Evolutionary conservation across 83 land plant species (phyloP).

Genomic region (Thuja plicata): DNA sequence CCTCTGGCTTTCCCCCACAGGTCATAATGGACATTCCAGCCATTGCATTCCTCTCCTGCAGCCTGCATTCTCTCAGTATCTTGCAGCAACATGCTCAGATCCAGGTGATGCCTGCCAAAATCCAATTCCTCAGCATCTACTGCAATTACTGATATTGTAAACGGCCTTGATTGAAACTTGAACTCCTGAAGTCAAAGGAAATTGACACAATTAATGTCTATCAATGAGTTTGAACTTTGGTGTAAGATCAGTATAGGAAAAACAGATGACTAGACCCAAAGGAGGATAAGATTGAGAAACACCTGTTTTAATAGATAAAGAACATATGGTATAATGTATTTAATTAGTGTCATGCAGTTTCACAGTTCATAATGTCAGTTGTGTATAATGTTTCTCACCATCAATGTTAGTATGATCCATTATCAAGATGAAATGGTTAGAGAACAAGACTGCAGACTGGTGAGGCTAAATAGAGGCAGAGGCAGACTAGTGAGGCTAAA

Average conservation of each 20-base stretch:
- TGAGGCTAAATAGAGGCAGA: too few species aligned
- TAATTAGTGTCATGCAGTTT: too few species aligned
- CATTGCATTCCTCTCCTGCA: constrained; percentile 38
- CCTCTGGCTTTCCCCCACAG: constrained; percentile 69
- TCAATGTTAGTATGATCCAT: too few species aligned
- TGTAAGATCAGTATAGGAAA: background rate
- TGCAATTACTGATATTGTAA: constrained; percentile 44
- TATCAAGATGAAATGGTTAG: too few species aligned
- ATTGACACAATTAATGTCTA: background rate
- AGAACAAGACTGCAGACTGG: too few species aligned
- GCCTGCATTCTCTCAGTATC: constrained; percentile 46
- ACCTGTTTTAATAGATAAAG: too few species aligned
- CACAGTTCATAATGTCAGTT: too few species aligned
- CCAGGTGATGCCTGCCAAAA: constrained; percentile 56
- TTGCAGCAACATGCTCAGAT: constrained; percentile 55
- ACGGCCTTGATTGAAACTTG: constrained; percentile 59
- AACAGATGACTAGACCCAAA: background rate
- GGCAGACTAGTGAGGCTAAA: too few species aligned
- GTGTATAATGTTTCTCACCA: too few species aligned
- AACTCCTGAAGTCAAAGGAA: background rate
- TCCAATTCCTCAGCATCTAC: constrained; percentile 71
- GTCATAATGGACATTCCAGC: constrained; percentile 47
- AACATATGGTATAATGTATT: too few species aligned
- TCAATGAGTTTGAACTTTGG: background rate
- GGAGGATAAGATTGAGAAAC: background rate